These are phyloP conservation scores for Rhodotorula sp. DNA, from an alignment of 1,284 basidiomycete genomes.

Conservation along the genomic window DNA sequence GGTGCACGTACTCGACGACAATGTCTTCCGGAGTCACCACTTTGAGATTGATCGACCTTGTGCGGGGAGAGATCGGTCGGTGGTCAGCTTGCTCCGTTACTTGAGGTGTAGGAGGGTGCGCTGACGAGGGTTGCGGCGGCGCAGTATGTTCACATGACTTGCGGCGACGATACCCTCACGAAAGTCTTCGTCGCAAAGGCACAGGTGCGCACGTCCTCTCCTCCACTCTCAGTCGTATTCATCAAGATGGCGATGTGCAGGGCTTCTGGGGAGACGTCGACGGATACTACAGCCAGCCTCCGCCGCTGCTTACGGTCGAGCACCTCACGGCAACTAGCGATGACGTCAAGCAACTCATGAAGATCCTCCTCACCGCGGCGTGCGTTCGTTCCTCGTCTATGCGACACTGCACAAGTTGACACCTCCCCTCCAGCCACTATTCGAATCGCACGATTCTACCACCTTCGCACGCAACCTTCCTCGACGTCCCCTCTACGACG, in stretches of 20 bases:
- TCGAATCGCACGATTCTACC: slow-evolving; percentile 16
- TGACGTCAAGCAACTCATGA: slow-evolving; percentile 8
- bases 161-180: slow-evolving; percentile 20
- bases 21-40: slow-evolving; percentile 19
- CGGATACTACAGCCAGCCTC: slow-evolving; percentile 33
- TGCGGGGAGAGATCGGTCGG: slow-evolving; percentile 5
- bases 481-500: slow-evolving; percentile 1
- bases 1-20: slow-evolving; percentile 27
- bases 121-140: neutral
- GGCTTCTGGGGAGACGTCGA: slow-evolving; percentile 42
- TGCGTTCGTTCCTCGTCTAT: neutral
- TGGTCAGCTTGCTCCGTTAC: neutral
- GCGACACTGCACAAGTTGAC: fast-evolving
- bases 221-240: too few relatives aligned
- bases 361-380: slow-evolving; percentile 17
- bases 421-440: slow-evolving; percentile 2
- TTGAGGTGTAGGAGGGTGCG: too few relatives aligned
- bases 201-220: slow-evolving; percentile 1
- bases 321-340: slow-evolving; percentile 4
- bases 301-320: slow-evolving; percentile 18
- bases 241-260: neutral
- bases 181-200: slow-evolving; percentile 19
- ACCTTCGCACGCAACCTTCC: slow-evolving; percentile 11
- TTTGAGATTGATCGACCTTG: slow-evolving; percentile 21
- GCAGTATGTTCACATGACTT: slow-evolving; percentile 31